Evolutionary conservation across 495 filamentous ascomycete species (phyloP).

Genomic region (Annulohypoxylon stygium): DNA sequence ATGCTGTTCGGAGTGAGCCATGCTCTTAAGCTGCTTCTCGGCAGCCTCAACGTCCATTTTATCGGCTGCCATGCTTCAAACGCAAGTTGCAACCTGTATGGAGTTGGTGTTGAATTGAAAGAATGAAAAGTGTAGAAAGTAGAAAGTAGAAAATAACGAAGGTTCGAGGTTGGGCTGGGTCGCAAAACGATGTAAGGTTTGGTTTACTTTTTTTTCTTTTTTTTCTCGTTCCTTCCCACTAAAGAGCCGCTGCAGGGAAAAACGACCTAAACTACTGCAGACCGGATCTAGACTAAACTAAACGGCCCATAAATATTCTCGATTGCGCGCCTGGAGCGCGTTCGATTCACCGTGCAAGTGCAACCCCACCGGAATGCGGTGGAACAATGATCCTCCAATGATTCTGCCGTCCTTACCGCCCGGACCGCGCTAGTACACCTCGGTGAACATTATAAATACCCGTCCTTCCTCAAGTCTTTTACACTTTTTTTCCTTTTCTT

Average conservation of each 20-base stretch:
- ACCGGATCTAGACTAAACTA: constrained; percentile 35
- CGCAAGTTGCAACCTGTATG: background rate
- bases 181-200: constrained; percentile 18
- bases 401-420: constrained; percentile 13
- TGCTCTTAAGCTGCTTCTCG: constrained; percentile 67
- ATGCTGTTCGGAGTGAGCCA: constrained; percentile 91
- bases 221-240: constrained; percentile 24
- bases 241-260: constrained; percentile 24
- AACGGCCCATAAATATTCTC: constrained; percentile 9
- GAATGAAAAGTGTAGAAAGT: constrained; percentile 12
- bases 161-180: constrained; percentile 28
- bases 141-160: background rate
- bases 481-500: background rate
- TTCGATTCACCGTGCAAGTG: background rate
- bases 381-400: constrained; percentile 27
- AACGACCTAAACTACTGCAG: constrained; percentile 22
- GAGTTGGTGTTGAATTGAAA: constrained; percentile 21
- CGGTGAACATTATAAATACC: background rate
- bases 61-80: constrained; percentile 54
- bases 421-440: background rate
- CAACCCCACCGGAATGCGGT: constrained; percentile 37
- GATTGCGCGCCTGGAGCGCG: constrained; percentile 26
- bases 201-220: constrained; percentile 36
- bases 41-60: constrained; percentile 63
- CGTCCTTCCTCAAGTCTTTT: background rate